Evolutionary conservation across 2,329 filamentous ascomycete species (phyloP).

Genomic region (Penicillium digitatum): DNA sequence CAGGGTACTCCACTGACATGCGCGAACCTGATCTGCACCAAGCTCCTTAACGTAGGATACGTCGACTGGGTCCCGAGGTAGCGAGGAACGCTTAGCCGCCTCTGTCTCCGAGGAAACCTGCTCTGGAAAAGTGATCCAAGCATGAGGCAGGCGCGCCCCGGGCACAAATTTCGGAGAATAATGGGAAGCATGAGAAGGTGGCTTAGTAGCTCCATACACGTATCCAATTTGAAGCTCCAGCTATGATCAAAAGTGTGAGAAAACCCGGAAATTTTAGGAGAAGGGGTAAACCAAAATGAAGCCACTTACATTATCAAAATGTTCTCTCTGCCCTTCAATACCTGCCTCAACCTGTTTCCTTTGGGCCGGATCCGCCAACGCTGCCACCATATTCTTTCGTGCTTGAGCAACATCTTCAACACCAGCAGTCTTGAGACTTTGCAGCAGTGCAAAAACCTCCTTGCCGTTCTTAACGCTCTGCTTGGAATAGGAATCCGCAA

Average conservation of each 20-base stretch:
- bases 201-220: slow-evolving; percentile 36
- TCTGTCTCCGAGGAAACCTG: not conserved
- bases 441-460: slow-evolving; percentile 42
- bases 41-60: slow-evolving; percentile 37
- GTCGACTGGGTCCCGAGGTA: slow-evolving; percentile 22
- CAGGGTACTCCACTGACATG: slow-evolving; percentile 34
- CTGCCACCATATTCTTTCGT: slow-evolving; percentile 1
- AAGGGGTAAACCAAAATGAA: not conserved
- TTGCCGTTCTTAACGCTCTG: slow-evolving; percentile 47
- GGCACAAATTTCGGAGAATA: slow-evolving; percentile 37
- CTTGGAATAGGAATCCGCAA: slow-evolving; percentile 40
- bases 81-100: not conserved
- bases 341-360: slow-evolving; percentile 12
- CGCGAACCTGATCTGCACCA: slow-evolving; percentile 19
- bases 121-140: slow-evolving; percentile 32
- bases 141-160: slow-evolving; percentile 43
- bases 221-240: slow-evolving; percentile 47
- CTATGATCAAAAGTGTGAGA: not conserved
- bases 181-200: slow-evolving; percentile 37
- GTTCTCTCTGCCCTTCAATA: slow-evolving; percentile 40
- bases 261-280: too few species aligned
- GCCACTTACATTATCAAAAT: slow-evolving; percentile 39
- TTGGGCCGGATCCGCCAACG: slow-evolving; percentile 1
- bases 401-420: slow-evolving; percentile 5
- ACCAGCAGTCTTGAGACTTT: slow-evolving; percentile 36